Base-by-base conservation (phyloP, 163 green algal genomes). In the Chloromonas sp. region DNA sequence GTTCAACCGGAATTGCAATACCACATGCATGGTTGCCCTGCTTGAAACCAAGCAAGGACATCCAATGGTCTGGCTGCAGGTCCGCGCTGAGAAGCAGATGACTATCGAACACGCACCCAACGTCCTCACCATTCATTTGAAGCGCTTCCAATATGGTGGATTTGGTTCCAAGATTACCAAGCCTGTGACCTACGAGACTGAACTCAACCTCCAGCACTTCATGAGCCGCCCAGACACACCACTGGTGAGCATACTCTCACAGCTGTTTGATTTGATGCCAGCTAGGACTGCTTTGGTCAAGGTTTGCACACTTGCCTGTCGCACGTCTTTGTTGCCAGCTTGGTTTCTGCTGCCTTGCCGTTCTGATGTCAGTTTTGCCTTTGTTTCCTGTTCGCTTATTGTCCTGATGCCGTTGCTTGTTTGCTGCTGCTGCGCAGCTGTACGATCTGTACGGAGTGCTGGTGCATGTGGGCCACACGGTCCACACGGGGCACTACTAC, bases 401-500 rank as follows among this genome's bases (percentile, higher is more conserved):
- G 36, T 36, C 36, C 36, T 36, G 36, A 36, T 36, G 36, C 36
- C 36, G 36, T 36, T 36, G 36, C 36, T 36, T 36, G 5, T 74
- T 11, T 79, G 71, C 14, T 79, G 13, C 71, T 79, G 3, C n/a
- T 3, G 60, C 85, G n/a, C 83, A 92, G 82, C 61, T 94, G 84
- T 99, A 99, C 87, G 89, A 96, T 81, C 92, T 99, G 85, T 98
- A 96, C 81, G 95, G 83, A 1, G 96, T 99, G 82, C 92, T 99
- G 57, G 97, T 99, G 71, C 97, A 99, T 87, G 87, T 90, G 2
- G 97, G 97, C 0, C 90, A 97, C 88, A 94, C 87, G 60, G 89
- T 97, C 88, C 95, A 98, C 91, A 95, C 90, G 61, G 97, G 97
- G 2, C 97, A 99, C 92, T 99, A 99, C 89, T 96, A 95, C 88